Evolutionary conservation across 345 rosid species (phyloP).

Genomic region (Anastatica hierochuntica): DNA sequence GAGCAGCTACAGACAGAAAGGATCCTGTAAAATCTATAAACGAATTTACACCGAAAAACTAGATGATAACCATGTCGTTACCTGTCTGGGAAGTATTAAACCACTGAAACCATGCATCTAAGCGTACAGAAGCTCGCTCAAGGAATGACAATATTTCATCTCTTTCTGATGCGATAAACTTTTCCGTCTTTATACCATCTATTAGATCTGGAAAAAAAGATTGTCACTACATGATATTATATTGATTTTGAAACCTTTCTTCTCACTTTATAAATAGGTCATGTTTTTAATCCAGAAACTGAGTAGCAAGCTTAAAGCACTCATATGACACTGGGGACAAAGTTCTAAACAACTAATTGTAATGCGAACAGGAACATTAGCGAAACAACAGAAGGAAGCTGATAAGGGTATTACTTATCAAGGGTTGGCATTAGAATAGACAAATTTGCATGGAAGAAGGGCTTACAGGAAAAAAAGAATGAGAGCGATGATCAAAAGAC

Average conservation of each 20-base stretch:
- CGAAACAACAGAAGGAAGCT: background rate
- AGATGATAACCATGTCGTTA: constrained; percentile 20
- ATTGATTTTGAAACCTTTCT: background rate
- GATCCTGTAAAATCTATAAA: background rate
- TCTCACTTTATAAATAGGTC: background rate
- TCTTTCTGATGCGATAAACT: constrained; percentile 51
- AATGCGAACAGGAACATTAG: background rate
- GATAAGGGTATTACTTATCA: constrained; percentile 2
- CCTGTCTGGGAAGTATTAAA: constrained; percentile 86
- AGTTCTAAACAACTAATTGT: constrained; percentile 2
- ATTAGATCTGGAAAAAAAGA: constrained; percentile 50
- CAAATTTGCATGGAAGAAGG: background rate
- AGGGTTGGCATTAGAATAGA: background rate
- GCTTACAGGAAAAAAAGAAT: background rate
- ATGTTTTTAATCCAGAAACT: background rate
- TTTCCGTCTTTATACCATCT: constrained; percentile 44
- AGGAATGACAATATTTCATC: constrained; percentile 63
- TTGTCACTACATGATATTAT: constrained; percentile 7
- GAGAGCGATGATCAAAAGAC: background rate
- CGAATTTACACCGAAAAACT: background rate
- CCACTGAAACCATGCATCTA: constrained; percentile 97
- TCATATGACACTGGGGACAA: background rate
- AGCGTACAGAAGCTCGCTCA: constrained; percentile 61
- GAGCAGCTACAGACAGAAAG: background rate
- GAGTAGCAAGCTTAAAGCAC: constrained; percentile 10